Conservation (phyloP, 2,329 filamentous ascomycete genomes). For the Fusarium nurragi region DNA sequence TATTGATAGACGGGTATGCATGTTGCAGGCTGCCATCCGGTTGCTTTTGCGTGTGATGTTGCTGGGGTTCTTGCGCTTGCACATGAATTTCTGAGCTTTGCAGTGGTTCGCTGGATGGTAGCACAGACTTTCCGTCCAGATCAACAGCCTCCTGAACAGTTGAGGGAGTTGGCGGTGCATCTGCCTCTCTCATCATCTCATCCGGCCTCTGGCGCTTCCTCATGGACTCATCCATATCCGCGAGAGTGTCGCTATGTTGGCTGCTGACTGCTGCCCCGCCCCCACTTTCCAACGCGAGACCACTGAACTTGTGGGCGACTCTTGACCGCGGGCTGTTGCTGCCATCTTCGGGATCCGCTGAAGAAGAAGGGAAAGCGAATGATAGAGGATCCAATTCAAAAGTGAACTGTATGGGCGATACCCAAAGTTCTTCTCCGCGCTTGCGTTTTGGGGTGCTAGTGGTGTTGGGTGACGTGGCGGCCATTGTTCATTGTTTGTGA, state of each 20-base stretch:
- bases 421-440: constrained; percentile 50
- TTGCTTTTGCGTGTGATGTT: constrained; percentile 21
- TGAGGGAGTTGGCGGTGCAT: constrained; percentile 30
- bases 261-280: constrained; percentile 53
- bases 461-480: too few species aligned
- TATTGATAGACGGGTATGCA: constrained; percentile 53
- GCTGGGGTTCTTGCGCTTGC: constrained; percentile 10
- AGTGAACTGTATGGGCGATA: constrained; percentile 55
- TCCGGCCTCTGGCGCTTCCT: constrained; percentile 54
- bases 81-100: not conserved
- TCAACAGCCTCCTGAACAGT: constrained; percentile 9
- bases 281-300: constrained; percentile 59
- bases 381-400: constrained; percentile 57
- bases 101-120: constrained; percentile 1
- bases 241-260: constrained; percentile 45
- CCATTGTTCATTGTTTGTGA: constrained; percentile 36
- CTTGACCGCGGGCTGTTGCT: constrained; percentile 62
- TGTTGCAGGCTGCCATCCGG: constrained; percentile 41
- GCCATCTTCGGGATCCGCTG: constrained; percentile 54
- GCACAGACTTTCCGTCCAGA: constrained; percentile 17
- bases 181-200: constrained; percentile 45
- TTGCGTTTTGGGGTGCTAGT: constrained; percentile 59
- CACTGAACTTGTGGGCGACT: constrained; percentile 62
- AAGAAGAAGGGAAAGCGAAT: constrained; percentile 41
- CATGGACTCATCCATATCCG: constrained; percentile 37